Base-by-base conservation (phyloP, 805 yeast genomes). In the Lipomyces oligophaga region DNA sequence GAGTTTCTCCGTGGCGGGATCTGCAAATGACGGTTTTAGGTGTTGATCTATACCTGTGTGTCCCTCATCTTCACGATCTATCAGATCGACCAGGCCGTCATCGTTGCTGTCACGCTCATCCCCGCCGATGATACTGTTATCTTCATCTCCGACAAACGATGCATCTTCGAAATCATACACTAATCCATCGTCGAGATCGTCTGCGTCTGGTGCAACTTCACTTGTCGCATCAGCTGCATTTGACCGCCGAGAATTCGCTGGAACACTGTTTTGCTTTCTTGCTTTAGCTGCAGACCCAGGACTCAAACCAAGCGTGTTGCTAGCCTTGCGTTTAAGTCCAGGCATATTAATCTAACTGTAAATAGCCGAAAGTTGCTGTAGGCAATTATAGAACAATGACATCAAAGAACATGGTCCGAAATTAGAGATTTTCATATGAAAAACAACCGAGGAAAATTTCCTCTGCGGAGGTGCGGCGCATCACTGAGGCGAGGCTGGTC, bases 101-200 rank as follows among this genome's bases (percentile, higher is more conserved):
- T 43, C 49, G 13, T 18, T 38, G 13, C 28, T 36, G 15, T 33
- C 19, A 13, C 22, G 16, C 38, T 24, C 38, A 20, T 35, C 36
- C 2, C 22, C 49, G 6, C 37, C 45, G 32, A n/a, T n/a, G n/a
- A 21, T 45, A 19, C 21, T 20, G 26, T 28, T 35, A 31, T 31
- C 40, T 15, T 37, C 40, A 34, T 28, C 47, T 34, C 39, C 30
- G 5, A 25, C 38, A 15, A 31, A 30, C 11, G 33, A 43, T 6
- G 35, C 40, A 34, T 41, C 52, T 19, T 50, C 49, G 18, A 45
- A 15, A 2, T 34, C 34, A 26, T 52, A 52, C n/a, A 39, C 45
- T n/a, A 52, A 38, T 22, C 55, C 57, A 30, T 52, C 57, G 19
- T 52, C 57, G 13, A 52, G 43, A 24, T 51, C 56, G 25, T 52